A percentile compares a stretch with the other conserved stretches of the same genome.
phyloP scores from a whole-genome alignment of 2,329 filamentous ascomycete genomes.

The Dothidotthia symphoricarpi region DNA sequence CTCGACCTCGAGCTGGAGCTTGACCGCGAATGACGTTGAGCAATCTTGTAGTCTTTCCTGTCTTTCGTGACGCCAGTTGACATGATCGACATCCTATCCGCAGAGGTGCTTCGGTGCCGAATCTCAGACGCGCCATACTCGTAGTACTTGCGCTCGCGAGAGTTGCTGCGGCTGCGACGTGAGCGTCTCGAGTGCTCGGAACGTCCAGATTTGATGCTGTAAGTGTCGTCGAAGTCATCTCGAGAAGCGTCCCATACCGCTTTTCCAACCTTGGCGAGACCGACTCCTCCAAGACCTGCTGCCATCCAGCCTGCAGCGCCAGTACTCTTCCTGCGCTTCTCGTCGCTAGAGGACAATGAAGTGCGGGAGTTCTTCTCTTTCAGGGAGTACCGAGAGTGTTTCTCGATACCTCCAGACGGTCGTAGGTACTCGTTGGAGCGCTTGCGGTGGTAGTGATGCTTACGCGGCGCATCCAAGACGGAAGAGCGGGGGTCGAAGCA shows the following conservation, averaged over 20 bases:
- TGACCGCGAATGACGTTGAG: slow-evolving; percentile 27
- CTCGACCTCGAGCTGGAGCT: slow-evolving; percentile 43
- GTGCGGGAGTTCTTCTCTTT: slow-evolving; percentile 32
- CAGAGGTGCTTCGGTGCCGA: slow-evolving; percentile 40
- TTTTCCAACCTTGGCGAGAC: slow-evolving; percentile 53
- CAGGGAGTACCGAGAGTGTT: slow-evolving; percentile 55
- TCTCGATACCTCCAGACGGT: slow-evolving; percentile 54
- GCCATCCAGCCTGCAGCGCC: slow-evolving; percentile 53
- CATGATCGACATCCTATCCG: slow-evolving; percentile 35
- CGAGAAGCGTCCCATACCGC: slow-evolving; percentile 51
- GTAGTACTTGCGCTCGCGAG: slow-evolving; percentile 44
- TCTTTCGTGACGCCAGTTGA: slow-evolving; percentile 37
- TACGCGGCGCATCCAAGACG: slow-evolving; percentile 58
- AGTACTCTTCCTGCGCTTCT: slow-evolving; percentile 44
- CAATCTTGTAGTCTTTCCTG: slow-evolving; percentile 38
- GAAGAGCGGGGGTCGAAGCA: slow-evolving; percentile 63
- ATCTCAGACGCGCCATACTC: slow-evolving; percentile 47
- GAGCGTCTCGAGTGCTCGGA: slow-evolving; percentile 31
- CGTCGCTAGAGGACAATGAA: slow-evolving; percentile 35
- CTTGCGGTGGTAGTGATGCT: slow-evolving; percentile 55
- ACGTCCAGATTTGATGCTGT: slow-evolving; percentile 57
- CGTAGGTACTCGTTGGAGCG: slow-evolving; percentile 47
- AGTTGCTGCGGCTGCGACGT: slow-evolving; percentile 39
- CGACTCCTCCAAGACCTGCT: slow-evolving; percentile 55
- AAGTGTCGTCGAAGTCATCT: slow-evolving; percentile 60